Evolutionary conservation across 257 asterid species (phyloP).

Genomic region (Misopates orontium): DNA sequence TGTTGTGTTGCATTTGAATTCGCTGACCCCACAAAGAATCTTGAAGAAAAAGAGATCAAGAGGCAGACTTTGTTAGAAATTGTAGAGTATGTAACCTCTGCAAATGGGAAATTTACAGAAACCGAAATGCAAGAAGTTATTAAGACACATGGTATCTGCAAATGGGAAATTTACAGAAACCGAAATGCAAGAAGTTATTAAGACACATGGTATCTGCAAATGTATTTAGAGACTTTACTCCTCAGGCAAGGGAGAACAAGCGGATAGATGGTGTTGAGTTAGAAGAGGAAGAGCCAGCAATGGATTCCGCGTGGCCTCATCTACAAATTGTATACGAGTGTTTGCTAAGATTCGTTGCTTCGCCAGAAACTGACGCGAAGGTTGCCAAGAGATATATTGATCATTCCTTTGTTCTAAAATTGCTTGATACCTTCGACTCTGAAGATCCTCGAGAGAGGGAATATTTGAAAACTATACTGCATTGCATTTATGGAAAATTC

Average conservation of each 20-base stretch:
- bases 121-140: conserved; percentile 29
- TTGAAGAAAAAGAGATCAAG: conserved; percentile 42
- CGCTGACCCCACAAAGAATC: conserved; percentile 29
- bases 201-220: conserved; percentile 36
- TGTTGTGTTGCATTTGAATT: conserved; percentile 36
- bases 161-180: conserved; percentile 35
- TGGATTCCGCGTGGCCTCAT: conserved; percentile 44
- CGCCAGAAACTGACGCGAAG: conserved; percentile 38
- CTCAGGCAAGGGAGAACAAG: conserved; percentile 39
- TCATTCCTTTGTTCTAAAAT: conserved; percentile 33
- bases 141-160: conserved; percentile 31
- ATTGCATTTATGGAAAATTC: conserved; percentile 37
- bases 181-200: conserved; percentile 28
- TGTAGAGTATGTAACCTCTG: conserved; percentile 34
- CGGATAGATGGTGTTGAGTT: conserved; percentile 31
- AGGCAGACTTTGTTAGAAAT: conserved; percentile 36
- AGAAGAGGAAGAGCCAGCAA: conserved; percentile 41
- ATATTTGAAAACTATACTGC: conserved; percentile 33
- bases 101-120: conserved; percentile 36
- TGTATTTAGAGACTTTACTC: conserved; percentile 37
- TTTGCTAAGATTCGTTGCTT: conserved; percentile 32
- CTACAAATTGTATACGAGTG: conserved; percentile 35
- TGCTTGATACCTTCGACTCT: conserved; percentile 38
- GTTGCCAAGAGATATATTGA: conserved; percentile 32
- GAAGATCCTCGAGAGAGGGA: conserved; percentile 43